A percentile compares a stretch with the other conserved stretches of the same genome.
Conservation (phyloP, 176 grass and related monocot species). For the Aechmea fasciata region DNA sequence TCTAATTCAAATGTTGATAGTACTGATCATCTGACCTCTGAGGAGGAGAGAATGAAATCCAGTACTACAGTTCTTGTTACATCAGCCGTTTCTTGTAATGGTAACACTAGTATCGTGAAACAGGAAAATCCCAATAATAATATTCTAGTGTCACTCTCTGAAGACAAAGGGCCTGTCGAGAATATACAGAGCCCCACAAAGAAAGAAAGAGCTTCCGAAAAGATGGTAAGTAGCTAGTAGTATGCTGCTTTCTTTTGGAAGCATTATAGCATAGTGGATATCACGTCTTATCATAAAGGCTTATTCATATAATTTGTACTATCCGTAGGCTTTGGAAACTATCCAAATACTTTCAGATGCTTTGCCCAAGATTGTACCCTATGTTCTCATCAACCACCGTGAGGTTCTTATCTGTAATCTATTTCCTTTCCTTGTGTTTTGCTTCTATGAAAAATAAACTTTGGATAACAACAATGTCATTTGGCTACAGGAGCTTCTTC, state of each 20-base stretch:
- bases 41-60: slow-evolving; percentile 22
- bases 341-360: slow-evolving; percentile 96
- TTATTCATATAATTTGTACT: background rate
- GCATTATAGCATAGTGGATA: background rate
- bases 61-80: slow-evolving; percentile 9
- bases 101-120: slow-evolving; percentile 16
- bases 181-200: slow-evolving; percentile 46
- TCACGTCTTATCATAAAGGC: too few species aligned
- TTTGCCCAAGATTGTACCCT: slow-evolving; percentile 96
- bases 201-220: slow-evolving; percentile 59
- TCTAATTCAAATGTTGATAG: slow-evolving; percentile 29
- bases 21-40: slow-evolving; percentile 23
- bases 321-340: slow-evolving; percentile 65
- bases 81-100: slow-evolving; percentile 32
- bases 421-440: slow-evolving; percentile 26
- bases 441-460: slow-evolving; percentile 13
- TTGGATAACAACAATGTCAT: slow-evolving; percentile 11
- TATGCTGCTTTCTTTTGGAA: slow-evolving; percentile 12
- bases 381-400: slow-evolving; percentile 97
- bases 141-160: slow-evolving; percentile 26
- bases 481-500: slow-evolving; percentile 83
- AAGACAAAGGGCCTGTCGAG: slow-evolving; percentile 37
- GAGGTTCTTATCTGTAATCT: slow-evolving; percentile 63
- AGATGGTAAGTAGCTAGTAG: slow-evolving; percentile 49
- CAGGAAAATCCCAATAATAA: slow-evolving; percentile 28